Evolutionary conservation across 345 rosid genomes (phyloP), one percentile per base, ranked within the genome.

Genomic region (Iberis pinnata): DNA sequence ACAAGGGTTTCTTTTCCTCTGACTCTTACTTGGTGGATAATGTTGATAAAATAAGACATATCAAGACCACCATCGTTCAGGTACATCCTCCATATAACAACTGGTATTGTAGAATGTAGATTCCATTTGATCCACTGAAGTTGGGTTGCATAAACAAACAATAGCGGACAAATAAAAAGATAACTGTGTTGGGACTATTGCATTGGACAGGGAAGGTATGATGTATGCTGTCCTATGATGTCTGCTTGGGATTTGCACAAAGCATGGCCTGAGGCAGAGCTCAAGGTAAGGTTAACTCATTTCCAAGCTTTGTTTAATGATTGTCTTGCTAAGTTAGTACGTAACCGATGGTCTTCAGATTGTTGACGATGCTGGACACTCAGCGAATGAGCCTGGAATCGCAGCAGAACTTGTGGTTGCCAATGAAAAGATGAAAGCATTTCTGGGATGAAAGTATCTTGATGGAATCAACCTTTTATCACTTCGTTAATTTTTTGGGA

Each of bases 241-340:
- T 92, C 98, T 43, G 98, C 98, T 61, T 88, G 98, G 98, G 98
- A 92, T 81, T 86, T 88, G 57, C 98, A 83, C 58, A 92, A 72
- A 77, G 83, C 86, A 61, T 92, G 92, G 95, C 94, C 94, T 17
- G 97, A 88, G 76, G 95, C 95, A 51, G 90, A 83, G 16, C 75
- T 92, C 27, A 83, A 76, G 90, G 98, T 85, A 74, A 2, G 54
- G 11, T 44, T 35, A 12, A 24, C 6, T 22, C 4, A 18, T 11
- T 50, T 26, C 8, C 27, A 14, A 11, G 24, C n/a, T 65, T 33
- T 49, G 10, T 19, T 29, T 45, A 9, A 43, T 8, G 8, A 16
- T 15, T 59, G 8, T 18, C 44, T 18, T 35, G 29, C 7, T 14
- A 4, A 25, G 18, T 10, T 59, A 44, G 49, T 49, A 32, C 1